These are phyloP conservation scores for Arthrobotrys iridis DNA, from an alignment of 2,329 filamentous ascomycete species.

Conservation along the genomic window DNA sequence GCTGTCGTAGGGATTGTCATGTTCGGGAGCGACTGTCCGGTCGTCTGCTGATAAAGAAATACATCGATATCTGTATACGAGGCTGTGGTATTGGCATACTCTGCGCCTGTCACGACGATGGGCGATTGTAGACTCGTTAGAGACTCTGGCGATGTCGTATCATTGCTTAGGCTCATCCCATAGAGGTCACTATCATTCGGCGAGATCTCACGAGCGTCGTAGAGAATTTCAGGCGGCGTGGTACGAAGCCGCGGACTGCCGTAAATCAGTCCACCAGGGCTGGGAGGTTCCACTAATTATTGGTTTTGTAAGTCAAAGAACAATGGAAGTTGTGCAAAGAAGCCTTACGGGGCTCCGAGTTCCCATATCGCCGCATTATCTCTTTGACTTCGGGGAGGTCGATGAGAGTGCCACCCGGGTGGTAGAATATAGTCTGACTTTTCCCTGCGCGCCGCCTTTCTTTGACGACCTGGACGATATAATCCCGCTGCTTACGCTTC, in stretches of 20 bases:
- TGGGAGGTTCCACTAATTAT: conserved; percentile 23
- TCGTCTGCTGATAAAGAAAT: conserved; percentile 21
- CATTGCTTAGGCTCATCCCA: not conserved
- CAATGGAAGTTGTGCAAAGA: not conserved
- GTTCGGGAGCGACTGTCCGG: not conserved
- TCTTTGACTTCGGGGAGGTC: conserved; percentile 46
- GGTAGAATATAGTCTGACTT: conserved; percentile 38
- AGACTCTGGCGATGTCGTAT: conserved; percentile 19
- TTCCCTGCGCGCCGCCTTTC: conserved; percentile 33
- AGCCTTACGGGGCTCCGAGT: conserved; percentile 35
- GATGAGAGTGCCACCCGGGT: conserved; percentile 33
- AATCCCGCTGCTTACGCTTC: conserved; percentile 45
- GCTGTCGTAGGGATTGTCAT: not conserved
- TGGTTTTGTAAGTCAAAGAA: not conserved
- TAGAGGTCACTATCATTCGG: conserved; percentile 1
- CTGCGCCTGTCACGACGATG: not conserved
- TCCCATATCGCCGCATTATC: conserved; percentile 49
- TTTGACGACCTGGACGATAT: conserved; percentile 45
- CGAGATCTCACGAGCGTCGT: conserved; percentile 5
- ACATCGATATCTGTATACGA: conserved; percentile 25
- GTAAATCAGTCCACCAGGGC: conserved; percentile 22
- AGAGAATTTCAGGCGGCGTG: not conserved
- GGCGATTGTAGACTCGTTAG: conserved; percentile 8
- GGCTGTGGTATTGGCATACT: conserved; percentile 1
- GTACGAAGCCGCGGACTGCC: conserved; percentile 5